Evolutionary conservation across 2,329 filamentous ascomycete species (phyloP).

Genomic region (Calonectria pseudoturangicola): DNA sequence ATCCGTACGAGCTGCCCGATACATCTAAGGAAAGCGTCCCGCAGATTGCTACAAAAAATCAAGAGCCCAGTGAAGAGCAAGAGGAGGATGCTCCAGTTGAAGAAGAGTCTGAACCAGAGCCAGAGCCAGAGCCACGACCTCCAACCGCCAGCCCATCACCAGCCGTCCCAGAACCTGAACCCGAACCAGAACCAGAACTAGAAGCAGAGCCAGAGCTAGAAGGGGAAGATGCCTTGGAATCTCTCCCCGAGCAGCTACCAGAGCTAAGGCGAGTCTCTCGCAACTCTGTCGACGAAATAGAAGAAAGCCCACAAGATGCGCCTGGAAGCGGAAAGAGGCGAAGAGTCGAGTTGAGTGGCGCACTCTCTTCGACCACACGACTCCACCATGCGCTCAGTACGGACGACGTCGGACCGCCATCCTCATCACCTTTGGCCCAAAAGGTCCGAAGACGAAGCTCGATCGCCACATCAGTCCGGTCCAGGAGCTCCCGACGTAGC

Average conservation of each 20-base stretch:
- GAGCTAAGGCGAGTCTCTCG: constrained; percentile 37
- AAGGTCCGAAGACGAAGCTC: constrained; percentile 63
- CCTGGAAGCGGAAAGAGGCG: constrained; percentile 74
- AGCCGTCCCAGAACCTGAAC: background rate
- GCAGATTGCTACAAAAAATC: constrained; percentile 41
- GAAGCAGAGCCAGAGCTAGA: constrained; percentile 29
- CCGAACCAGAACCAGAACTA: background rate
- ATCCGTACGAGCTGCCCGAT: constrained; percentile 56
- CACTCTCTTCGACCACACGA: constrained; percentile 63
- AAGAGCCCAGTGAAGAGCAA: constrained; percentile 30
- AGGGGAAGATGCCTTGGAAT: constrained; percentile 50
- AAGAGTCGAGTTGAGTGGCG: constrained; percentile 60
- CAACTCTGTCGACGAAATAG: constrained; percentile 50
- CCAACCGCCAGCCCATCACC: too few species aligned
- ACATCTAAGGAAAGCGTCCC: constrained; percentile 55
- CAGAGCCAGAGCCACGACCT: constrained; percentile 14
- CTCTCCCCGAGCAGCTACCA: constrained; percentile 36
- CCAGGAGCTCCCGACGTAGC: constrained; percentile 51
- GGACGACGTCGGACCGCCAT: constrained; percentile 55
- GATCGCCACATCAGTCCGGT: constrained; percentile 56
- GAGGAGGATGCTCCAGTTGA: background rate
- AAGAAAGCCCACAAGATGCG: constrained; percentile 71
- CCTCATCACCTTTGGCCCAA: constrained; percentile 65
- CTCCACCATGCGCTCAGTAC: constrained; percentile 63
- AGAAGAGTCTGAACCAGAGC: constrained; percentile 27